Conservation (phyloP, 2,329 filamentous ascomycete species). For the Tolypocladium sp. region DNA sequence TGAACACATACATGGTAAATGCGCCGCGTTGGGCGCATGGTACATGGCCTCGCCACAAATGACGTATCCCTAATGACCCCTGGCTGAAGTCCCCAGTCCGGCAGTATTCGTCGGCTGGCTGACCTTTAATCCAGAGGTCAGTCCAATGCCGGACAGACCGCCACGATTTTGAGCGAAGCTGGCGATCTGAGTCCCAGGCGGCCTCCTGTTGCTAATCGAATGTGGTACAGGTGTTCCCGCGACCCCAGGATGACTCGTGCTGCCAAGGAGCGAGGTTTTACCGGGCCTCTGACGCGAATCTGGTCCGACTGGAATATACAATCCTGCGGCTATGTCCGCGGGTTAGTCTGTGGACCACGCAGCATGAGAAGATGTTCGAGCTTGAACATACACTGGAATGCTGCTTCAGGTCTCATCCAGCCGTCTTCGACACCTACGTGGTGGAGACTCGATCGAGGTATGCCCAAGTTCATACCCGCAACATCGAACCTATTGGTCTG, state of each 20-base stretch:
- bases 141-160: conserved; percentile 15
- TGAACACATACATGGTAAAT: not conserved
- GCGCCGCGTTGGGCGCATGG: not conserved
- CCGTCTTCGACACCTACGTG: not conserved
- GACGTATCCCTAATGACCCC: conserved; percentile 4
- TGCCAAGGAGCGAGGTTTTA: conserved; percentile 2
- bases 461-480: conserved; percentile 8
- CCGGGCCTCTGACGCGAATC: conserved; percentile 6
- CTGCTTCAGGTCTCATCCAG: not conserved
- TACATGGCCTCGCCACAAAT: not conserved
- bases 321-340: not conserved
- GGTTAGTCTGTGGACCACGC: not conserved
- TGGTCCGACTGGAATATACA: not conserved
- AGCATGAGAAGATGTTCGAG: not conserved
- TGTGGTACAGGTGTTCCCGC: conserved; percentile 4
- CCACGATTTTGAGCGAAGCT: conserved; percentile 11
- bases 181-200: conserved; percentile 4
- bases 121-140: conserved; percentile 20
- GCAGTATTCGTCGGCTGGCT: conserved; percentile 14
- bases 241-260: conserved; percentile 2
- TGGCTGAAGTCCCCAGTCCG: conserved; percentile 7
- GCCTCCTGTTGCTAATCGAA: conserved; percentile 4
- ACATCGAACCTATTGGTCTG: conserved; percentile 9
- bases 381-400: conserved; percentile 2
- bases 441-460: not conserved